Conservation (phyloP, 75 land plant species). For the Sequoia sempervirens region DNA sequence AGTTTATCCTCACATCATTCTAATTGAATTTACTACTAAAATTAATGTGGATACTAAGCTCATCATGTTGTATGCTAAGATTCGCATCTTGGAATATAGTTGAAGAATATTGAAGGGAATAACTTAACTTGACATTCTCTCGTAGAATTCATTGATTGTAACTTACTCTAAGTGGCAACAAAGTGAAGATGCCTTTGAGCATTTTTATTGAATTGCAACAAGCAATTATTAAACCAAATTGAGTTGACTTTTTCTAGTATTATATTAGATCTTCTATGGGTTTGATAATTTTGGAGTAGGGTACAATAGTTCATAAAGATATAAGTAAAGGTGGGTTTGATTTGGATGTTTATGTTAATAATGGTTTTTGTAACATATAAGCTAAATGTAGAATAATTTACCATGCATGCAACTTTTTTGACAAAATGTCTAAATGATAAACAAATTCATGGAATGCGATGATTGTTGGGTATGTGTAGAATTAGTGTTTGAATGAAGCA, state of each 20-base stretch:
- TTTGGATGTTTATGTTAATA: too few species aligned
- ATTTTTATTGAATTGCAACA: slow-evolving; percentile 17
- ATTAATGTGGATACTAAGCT: slow-evolving; percentile 23
- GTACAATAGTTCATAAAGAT: too few species aligned
- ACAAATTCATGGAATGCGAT: too few species aligned
- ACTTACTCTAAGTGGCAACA: slow-evolving; percentile 16
- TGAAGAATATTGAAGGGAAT: slow-evolving; percentile 13
- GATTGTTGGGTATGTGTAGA: too few species aligned
- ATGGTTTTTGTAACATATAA: too few species aligned
- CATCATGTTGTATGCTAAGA: slow-evolving; percentile 25
- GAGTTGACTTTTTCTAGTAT: slow-evolving; percentile 27
- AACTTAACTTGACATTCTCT: slow-evolving; percentile 15
- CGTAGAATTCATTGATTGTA: slow-evolving; percentile 43
- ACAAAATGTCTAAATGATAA: too few species aligned
- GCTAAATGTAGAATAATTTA: too few species aligned
- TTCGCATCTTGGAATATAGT: slow-evolving; percentile 15
- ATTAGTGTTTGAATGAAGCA: too few species aligned
- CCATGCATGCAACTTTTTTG: too few species aligned
- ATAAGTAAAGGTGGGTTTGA: too few species aligned
- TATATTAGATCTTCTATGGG: slow-evolving; percentile 22
- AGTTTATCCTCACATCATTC: neutral
- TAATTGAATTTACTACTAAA: slow-evolving; percentile 9
- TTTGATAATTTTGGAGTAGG: too few species aligned
- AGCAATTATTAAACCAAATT: slow-evolving; percentile 14
- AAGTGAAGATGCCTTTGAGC: neutral